Percentiles rank a stretch among this genome's conserved stretches.
phyloP scores from a whole-genome alignment of 306 rosid species.

The Vigna hirtella region DNA sequence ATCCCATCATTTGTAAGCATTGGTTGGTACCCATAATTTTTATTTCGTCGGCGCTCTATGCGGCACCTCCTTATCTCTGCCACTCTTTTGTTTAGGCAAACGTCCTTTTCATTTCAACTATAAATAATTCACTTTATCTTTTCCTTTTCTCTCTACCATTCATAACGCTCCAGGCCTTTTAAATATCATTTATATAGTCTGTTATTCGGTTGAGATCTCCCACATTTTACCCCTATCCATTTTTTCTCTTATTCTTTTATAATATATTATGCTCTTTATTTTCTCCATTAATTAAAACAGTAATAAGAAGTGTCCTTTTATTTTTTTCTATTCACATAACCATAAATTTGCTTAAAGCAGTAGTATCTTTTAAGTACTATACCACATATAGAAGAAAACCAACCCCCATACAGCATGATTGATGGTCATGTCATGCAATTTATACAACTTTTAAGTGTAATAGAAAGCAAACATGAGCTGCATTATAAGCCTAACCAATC shows the following conservation, averaged over 20 bases:
- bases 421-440: not conserved
- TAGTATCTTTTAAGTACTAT: not conserved
- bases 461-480: not conserved
- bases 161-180: conserved; percentile 15
- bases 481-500: conserved; percentile 26
- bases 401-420: not conserved
- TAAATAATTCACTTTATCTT: conserved; percentile 36
- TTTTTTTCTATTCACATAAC: not conserved
- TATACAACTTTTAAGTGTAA: not conserved
- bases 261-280: not conserved
- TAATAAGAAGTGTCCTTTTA: too few relatives aligned
- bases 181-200: conserved; percentile 17
- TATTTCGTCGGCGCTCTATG: conserved; percentile 57
- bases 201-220: conserved; percentile 29
- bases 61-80: conserved; percentile 41
- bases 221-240: not conserved
- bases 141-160: conserved; percentile 39
- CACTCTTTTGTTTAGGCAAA: conserved; percentile 49
- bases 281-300: not conserved
- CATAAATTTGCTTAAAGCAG: conserved; percentile 45
- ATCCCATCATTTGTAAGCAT: conserved; percentile 25
- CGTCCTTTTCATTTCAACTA: conserved; percentile 57
- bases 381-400: conserved; percentile 22
- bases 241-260: not conserved
- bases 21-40: conserved; percentile 2